A percentile compares a stretch with the other conserved stretches of the same genome.
Conservation (phyloP, 1,284 basidiomycete species). For the Apiotrichum porosum region DNA sequence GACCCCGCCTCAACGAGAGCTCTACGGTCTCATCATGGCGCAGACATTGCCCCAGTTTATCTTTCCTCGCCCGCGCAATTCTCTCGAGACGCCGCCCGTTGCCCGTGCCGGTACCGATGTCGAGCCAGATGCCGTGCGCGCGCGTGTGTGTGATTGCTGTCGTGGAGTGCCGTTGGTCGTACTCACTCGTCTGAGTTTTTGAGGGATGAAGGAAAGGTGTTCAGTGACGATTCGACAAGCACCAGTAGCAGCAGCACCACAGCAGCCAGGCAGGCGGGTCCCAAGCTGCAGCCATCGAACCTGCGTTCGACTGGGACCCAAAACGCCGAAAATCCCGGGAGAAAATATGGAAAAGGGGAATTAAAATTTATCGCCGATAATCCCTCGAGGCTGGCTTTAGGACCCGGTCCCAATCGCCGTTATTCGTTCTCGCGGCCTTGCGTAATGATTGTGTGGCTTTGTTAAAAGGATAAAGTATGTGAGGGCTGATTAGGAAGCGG, state of each 20-base stretch:
- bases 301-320: no score
- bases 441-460: no score
- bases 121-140: not conserved
- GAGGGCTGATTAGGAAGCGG: no score
- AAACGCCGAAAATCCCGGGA: no score
- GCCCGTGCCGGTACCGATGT: not conserved
- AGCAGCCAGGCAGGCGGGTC: not conserved
- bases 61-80: conserved; percentile 31
- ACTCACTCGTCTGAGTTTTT: conserved; percentile 23
- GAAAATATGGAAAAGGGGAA: no score
- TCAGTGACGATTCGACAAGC: conserved; percentile 1
- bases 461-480: no score
- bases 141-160: not conserved
- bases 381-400: no score
- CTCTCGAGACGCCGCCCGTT: not conserved
- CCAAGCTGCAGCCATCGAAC: no score
- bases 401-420: no score
- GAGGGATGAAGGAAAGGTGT: conserved; percentile 2
- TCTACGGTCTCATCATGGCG: conserved; percentile 17
- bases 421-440: no score
- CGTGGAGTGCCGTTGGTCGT: not conserved
- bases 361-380: no score
- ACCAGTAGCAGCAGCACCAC: not conserved
- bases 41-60: conserved; percentile 47
- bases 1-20: conserved; percentile 16